Base-by-base conservation (phyloP, 2,329 filamentous ascomycete genomes). In the Westerdykella ornata region DNA sequence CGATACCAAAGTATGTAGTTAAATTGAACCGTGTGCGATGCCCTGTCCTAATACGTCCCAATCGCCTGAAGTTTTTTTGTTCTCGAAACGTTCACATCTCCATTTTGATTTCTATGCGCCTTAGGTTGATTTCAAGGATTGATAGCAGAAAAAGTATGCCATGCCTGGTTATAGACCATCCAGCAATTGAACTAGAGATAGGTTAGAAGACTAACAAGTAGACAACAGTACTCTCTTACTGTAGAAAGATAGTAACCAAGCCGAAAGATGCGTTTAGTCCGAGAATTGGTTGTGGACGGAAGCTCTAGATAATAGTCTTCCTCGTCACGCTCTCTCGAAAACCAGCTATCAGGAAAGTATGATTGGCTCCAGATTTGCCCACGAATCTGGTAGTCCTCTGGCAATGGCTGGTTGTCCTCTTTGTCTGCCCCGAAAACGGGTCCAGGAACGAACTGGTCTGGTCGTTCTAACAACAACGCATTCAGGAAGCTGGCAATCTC, bases 351-450 rank as follows among this genome's bases (percentile, higher is more conserved):
- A 0, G 81, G 80, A 39, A 77, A 81, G 41, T 82, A 82, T 8
- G 70, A 68, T 2, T 78, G 71, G 0, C 73, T 68, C 68, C 79
- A 85, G 1, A 80, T 59, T 1, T 85, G 66, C 0, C 84, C 84
- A 1, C 81, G 72, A 41, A 86, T 72, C 0, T 76, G 72, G 49
- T 78, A 85, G 45, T 88, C 84, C 36, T 88, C 84, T 0, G 82
- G 81, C 0, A 88, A 58, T 0, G 83, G 82, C 1, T 73, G 68
- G 1, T 70, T 70, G 0, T 70, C 59, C 1, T 65, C 63, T 20
- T 69, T 67, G 1, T 69, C 69, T 2, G 68, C 66, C 0, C 77
- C 75, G 42, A 84, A 80, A 0, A 63, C 30, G 9, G 48, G 32
- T 14, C 54, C 1, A 11, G 50, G 35, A 7, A 62, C 37, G 6